phyloP scores from a whole-genome alignment of 2,329 filamentous ascomycete genomes.

The Colletotrichum sidae region DNA sequence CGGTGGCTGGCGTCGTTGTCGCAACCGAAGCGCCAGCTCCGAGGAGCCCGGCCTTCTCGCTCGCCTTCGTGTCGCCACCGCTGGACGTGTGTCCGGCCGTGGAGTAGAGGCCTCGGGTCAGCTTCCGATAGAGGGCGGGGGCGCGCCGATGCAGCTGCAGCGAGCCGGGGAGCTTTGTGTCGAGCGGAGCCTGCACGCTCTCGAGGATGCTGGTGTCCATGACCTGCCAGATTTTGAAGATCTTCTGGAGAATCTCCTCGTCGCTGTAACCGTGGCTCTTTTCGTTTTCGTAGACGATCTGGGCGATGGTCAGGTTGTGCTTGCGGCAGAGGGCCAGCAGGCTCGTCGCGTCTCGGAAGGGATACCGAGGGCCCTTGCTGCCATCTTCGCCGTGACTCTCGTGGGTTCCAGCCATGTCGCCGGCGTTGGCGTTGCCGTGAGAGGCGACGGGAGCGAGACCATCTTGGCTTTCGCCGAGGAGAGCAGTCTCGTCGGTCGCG shows the following conservation, averaged over 20 bases:
- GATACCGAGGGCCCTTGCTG: conserved; percentile 51
- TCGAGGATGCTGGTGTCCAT: conserved; percentile 64
- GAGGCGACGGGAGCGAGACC: conserved; percentile 11
- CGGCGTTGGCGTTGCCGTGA: background rate
- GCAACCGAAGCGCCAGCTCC: background rate
- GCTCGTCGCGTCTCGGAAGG: conserved; percentile 60
- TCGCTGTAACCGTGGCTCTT: conserved; percentile 63
- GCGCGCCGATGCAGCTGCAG: conserved; percentile 60
- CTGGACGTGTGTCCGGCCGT: conserved; percentile 43
- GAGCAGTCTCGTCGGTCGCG: conserved; percentile 22
- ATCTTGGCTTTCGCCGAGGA: conserved; percentile 8
- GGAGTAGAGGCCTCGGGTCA: conserved; percentile 60
- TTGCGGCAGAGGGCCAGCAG: conserved; percentile 59
- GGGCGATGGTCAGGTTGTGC: conserved; percentile 63
- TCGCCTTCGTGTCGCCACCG: conserved; percentile 17
- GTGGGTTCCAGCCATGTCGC: conserved; percentile 7
- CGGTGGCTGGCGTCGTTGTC: background rate
- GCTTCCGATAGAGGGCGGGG: conserved; percentile 56
- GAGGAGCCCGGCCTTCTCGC: conserved; percentile 19
- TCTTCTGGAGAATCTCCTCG: conserved; percentile 59
- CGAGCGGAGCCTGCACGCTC: conserved; percentile 57
- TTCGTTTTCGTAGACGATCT: conserved; percentile 64
- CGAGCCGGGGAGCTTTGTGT: conserved; percentile 57
- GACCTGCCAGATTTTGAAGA: conserved; percentile 62
- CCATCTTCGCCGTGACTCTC: conserved; percentile 36